These are phyloP conservation scores for Lathyrus aphaca DNA, from an alignment of 306 rosid genomes.

Conservation along the genomic window DNA sequence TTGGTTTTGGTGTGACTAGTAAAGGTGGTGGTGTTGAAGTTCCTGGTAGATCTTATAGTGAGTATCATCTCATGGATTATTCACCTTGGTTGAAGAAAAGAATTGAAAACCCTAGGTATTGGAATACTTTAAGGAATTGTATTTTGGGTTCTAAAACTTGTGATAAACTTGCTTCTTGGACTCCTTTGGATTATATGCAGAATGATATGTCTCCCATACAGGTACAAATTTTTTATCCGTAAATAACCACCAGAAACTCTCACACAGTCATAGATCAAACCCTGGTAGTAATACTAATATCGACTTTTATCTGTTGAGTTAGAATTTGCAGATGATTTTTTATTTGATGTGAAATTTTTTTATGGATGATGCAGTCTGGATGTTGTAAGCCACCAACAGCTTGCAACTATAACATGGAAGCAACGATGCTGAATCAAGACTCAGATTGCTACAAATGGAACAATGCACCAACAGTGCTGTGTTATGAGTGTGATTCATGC, in stretches of 20 bases:
- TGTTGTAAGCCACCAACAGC: conserved; percentile 91
- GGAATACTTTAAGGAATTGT: conserved; percentile 73
- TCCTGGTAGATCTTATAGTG: conserved; percentile 74
- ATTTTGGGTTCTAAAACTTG: conserved; percentile 86
- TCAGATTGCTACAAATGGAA: conserved; percentile 88
- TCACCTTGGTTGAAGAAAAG: conserved; percentile 82
- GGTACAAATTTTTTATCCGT: conserved; percentile 44
- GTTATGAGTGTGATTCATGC: conserved; percentile 97
- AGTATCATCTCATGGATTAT: conserved; percentile 60
- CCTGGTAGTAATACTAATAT: too few relatives aligned
- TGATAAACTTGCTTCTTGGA: conserved; percentile 58
- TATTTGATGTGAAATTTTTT: too few relatives aligned
- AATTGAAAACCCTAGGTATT: conserved; percentile 63
- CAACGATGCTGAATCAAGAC: conserved; percentile 54
- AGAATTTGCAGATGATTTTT: too few relatives aligned
- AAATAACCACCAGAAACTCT: too few relatives aligned
- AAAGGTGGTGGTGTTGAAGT: conserved; percentile 74
- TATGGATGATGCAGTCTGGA: conserved; percentile 63
- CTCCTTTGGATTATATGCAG: conserved; percentile 76
- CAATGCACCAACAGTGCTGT: conserved; percentile 65
- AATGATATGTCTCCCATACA: conserved; percentile 81
- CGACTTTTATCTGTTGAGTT: too few relatives aligned
- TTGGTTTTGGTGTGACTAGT: conserved; percentile 79
- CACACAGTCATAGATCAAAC: too few relatives aligned
- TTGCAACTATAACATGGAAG: conserved; percentile 61